Conservation (phyloP, 305 asterid genomes). For the Solanum hybrid region DNA sequence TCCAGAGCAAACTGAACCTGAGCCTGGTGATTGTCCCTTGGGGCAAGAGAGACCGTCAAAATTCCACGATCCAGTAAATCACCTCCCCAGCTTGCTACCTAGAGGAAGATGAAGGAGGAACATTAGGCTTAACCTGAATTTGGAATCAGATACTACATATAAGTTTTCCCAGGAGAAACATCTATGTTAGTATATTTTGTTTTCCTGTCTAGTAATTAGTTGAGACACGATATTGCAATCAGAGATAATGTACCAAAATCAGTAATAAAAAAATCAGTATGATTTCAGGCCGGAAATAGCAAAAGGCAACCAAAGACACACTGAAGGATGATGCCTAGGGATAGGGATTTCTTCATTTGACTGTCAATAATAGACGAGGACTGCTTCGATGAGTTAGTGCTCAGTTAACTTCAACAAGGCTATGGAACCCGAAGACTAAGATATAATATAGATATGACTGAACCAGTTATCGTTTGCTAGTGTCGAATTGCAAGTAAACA, state of each 20-base stretch:
- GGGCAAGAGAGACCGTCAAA: conserved; percentile 86
- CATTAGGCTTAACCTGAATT: too few relatives aligned
- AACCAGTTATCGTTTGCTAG: neutral
- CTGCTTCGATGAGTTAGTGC: neutral
- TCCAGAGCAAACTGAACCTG: conserved; percentile 98
- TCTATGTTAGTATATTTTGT: neutral
- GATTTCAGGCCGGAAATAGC: neutral
- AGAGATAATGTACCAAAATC: neutral
- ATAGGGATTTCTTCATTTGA: neutral
- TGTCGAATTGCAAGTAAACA: neutral
- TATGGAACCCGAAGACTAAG: neutral
- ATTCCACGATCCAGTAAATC: conserved; percentile 89
- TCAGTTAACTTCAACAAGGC: neutral
- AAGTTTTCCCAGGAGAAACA: neutral
- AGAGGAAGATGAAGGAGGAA: conserved; percentile 1
- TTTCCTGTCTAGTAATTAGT: neutral
- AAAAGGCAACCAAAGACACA: neutral
- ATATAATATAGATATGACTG: neutral
- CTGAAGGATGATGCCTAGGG: neutral
- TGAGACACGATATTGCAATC: neutral
- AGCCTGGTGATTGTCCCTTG: conserved; percentile 94
- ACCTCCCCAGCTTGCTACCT: conserved; percentile 99
- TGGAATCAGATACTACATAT: neutral
- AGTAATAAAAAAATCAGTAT: neutral
- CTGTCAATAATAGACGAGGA: neutral